A percentile compares a stretch with the other conserved stretches of the same genome.
Evolutionary conservation across 192 early-diverging fungal species (phyloP).

Genomic region (Coemansia aciculifera): DNA sequence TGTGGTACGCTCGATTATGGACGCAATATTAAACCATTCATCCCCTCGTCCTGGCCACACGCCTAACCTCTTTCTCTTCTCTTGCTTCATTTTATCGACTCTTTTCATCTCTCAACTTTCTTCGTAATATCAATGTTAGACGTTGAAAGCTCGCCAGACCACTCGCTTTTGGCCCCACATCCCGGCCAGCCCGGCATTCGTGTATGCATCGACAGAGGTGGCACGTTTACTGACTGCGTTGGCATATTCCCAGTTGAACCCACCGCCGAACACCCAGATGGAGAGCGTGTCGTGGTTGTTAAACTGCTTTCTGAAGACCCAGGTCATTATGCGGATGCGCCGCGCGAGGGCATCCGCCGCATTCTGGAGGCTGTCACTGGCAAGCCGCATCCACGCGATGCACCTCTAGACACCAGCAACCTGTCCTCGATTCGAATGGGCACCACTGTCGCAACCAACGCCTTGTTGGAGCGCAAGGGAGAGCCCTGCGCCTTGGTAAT

Average conservation of each 20-base stretch:
- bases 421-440: slow-evolving; percentile 90
- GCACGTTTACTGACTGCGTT: slow-evolving; percentile 97
- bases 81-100: no score
- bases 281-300: slow-evolving; percentile 67
- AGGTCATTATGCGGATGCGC: slow-evolving; percentile 85
- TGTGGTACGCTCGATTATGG: neutral
- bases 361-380: slow-evolving; percentile 82
- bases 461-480: slow-evolving; percentile 82
- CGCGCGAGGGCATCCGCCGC: slow-evolving; percentile 89
- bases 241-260: slow-evolving; percentile 64
- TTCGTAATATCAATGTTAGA: neutral
- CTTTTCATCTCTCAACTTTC: neutral
- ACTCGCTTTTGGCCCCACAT: slow-evolving; percentile 9
- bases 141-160: neutral
- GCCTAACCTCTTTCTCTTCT: neutral
- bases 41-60: neutral
- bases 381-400: slow-evolving; percentile 61
- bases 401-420: slow-evolving; percentile 69
- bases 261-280: slow-evolving; percentile 29
- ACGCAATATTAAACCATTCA: neutral
- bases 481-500: slow-evolving; percentile 86
- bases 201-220: slow-evolving; percentile 87
- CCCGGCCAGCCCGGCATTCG: slow-evolving; percentile 27
- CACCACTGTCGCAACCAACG: slow-evolving; percentile 97
- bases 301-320: slow-evolving; percentile 95